Evolutionary conservation across 106 monocot species (phyloP), one percentile per base, ranked within the genome.

Genomic region (Agapanthus africanus): DNA sequence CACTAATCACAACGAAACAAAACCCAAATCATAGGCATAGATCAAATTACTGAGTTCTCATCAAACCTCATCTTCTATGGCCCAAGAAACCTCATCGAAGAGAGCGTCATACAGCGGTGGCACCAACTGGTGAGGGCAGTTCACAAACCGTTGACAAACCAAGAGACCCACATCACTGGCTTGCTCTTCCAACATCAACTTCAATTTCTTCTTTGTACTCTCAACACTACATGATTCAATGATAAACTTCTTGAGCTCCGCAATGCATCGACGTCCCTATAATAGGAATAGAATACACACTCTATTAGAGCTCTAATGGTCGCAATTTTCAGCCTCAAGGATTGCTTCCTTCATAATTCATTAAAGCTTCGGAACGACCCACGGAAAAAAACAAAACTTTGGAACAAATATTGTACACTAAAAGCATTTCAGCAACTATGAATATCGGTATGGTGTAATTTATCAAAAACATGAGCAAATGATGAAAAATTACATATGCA

Each of bases 21-120:
- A 28, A 22, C 16, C 26, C n/a, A 56, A 26, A 56, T 27, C 27
- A 56, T 7, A 32, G 6, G 22, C 23, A 39, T 38, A 37, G 11
- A 38, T 35, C 39, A 68, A 44, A 49, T 32, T 33, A 49, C 68
- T 11, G 18, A 57, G n/a, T 71, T 57, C 88, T 80, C 85, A 94
- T 42, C 69, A 68, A 49, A 88, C 67, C 75, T 99, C 97, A 76
- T 99, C 97, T 78, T 99, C 97, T 16, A 79, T 99, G 27, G 97
- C 97, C 97, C 97, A 99, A 19, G 78, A 82, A 30, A 93, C 65
- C 30, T 90, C 94, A 70, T 91, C 85, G 63, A 90, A 88, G 23
- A 94, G 75, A 9, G 73, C 82, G 42, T 81, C 80, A 57, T 94
- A 90, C 8, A 94, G 37, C 7, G 83, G 88, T 25, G 79, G 79